Evolutionary conservation across 768 basidiomycete genomes (phyloP), one percentile per base, ranked within the genome.

Genomic region (Rhizopogon vesiculosus): DNA sequence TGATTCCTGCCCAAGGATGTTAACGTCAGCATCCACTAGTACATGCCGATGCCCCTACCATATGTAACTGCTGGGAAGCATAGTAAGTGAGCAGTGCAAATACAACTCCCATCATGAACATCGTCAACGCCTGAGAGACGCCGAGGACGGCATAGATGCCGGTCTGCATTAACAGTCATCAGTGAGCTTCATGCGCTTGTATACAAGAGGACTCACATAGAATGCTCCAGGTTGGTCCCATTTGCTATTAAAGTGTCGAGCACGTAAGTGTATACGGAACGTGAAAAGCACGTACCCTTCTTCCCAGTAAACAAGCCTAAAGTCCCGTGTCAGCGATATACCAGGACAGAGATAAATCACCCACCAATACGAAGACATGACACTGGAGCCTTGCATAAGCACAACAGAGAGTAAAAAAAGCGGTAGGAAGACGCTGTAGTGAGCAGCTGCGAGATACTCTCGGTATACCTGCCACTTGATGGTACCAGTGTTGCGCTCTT

Each of bases 401-500:
- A 78, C 72, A 48, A 92, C 59, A 6, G 87, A 78, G 2, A 84
- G 42, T 5, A 89, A 19, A 42, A 96, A 66, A 18, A 87, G 52
- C 0, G 93, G 91, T 1, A 93, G 59, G 18, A 91, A 74, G 50
- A 86, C 59, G 4, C 57, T 57, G 12, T 91, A 92, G 31, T 82
- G 81, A 1, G 85, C 93, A 3, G 91, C 90, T 33, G 73, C n/a
- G n/a, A 89, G 64, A 67, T 93, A 96, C 35, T 78, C 59, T 22
- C 51, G 52, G 54, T 74, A 79, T 29, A 79, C 74, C 54, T 41
- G 45, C 31, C 42, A 46, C 28, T 57, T 42, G 25, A 69, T 60
- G 0, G 89, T 81, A 3, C 92, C 93, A 0, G 82, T 85, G 60
- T 87, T 88, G 16, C 92, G 77, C 66, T 94, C 91, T 69, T 95